Evolutionary conservation across 176 grass and related monocot species (phyloP).

Genomic region (Bothriochloa decipiens): DNA sequence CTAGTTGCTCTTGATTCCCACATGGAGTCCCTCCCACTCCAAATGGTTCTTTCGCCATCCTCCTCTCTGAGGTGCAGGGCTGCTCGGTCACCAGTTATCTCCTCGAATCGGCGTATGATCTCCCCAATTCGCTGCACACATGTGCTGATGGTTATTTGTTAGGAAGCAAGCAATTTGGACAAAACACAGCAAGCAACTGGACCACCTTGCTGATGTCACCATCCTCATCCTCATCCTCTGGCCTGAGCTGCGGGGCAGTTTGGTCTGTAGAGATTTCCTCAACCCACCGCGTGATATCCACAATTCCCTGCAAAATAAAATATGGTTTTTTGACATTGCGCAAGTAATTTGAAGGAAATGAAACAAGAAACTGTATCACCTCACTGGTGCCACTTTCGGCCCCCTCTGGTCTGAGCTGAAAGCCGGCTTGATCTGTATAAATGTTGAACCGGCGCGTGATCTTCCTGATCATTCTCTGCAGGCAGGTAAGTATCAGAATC

Average conservation of each 20-base stretch:
- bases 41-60: conserved; percentile 25
- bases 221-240: not conserved
- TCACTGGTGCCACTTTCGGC: not conserved
- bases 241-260: not conserved
- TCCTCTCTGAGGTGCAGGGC: conserved; percentile 26
- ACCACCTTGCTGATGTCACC: not conserved
- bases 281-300: not conserved
- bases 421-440: not conserved
- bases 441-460: not conserved
- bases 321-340: not conserved
- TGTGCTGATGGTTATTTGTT: not conserved
- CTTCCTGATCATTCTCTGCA: conserved; percentile 33
- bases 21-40: not conserved
- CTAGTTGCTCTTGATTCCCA: conserved; percentile 15
- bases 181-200: not conserved
- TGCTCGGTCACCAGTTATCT: conserved; percentile 38
- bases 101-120: conserved; percentile 35
- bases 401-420: not conserved
- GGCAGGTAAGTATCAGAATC: not conserved
- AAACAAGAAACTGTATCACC: conserved; percentile 6
- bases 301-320: not conserved
- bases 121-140: conserved; percentile 25
- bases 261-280: not conserved
- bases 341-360: not conserved
- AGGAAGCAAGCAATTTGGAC: not conserved